Base-by-base conservation (phyloP, 108 stramenopile species). In the Cyclostephanos invisitatus region DNA sequence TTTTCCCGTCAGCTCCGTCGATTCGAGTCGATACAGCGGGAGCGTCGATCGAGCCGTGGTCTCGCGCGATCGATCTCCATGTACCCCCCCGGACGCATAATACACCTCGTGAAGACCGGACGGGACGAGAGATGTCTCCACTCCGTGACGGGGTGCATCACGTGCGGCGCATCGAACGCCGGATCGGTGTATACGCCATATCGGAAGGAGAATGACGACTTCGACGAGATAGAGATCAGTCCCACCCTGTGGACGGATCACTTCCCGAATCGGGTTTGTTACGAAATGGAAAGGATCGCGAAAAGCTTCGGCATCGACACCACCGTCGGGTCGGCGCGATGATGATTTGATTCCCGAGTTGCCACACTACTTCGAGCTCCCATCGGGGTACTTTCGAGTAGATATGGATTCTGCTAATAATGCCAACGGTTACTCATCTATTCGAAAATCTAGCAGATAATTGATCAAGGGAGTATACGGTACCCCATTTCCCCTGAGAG, bases 231-330 rank as follows among this genome's bases (percentile, higher is more conserved):
- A 53, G 87, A 89, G 25, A 89, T 96, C 15, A 87, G 83, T 60
- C 88, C 93, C 35, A 91, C 90, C 25, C 87, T 96, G 83, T 93
- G 86, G 50, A 89, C 91, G 2, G 96, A 96, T 70, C 96, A 96
- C 61, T 95, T 96, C 59, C 89, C 93, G 24, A 89, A 93, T 75
- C 84, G 92, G 8, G 83, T 96, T 47, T 81, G 80, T 58, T 57
- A 79, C 59, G 86, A 85, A 57, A 67, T 94, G 29, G 83, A 86
- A 51, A 80, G 63, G 25, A 67, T 90, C 38, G 86, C 87, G 9
- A 57, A 75, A 28, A 58, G 44, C 11, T 86, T 83, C 70, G 83
- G 64, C 7, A 73, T 82, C 17, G 72, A 81, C 27, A 61, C 61
- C 3, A 59, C 46, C 5, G 4, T 69, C 15, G 75, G 42, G 3